phyloP scores from a whole-genome alignment of 1,284 basidiomycete genomes.

The Grifola frondosa region DNA sequence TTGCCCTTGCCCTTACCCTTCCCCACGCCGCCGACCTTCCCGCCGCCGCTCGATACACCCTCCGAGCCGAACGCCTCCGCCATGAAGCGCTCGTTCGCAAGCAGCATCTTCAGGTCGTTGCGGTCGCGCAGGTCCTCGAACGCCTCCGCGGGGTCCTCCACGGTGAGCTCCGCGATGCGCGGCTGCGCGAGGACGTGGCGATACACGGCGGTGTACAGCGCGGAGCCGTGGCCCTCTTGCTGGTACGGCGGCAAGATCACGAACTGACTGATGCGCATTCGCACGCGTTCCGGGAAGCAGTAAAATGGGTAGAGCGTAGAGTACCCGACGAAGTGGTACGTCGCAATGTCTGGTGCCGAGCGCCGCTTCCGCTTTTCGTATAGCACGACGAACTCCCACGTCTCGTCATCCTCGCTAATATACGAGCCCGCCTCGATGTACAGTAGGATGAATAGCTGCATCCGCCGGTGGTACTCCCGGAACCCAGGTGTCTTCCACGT shows the following conservation, averaged over 20 bases:
- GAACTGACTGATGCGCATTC: constrained; percentile 91
- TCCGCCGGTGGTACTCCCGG: constrained; percentile 87
- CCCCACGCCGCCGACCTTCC: constrained; percentile 41
- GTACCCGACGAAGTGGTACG: constrained; percentile 92
- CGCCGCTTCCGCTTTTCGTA: constrained; percentile 81
- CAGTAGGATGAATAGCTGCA: constrained; percentile 92
- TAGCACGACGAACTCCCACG: constrained; percentile 86
- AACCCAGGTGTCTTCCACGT: constrained; percentile 91
- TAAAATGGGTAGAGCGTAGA: constrained; percentile 93
- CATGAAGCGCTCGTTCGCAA: constrained; percentile 64
- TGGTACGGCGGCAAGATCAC: constrained; percentile 92
- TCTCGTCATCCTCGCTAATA: constrained; percentile 86
- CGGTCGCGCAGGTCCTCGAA: constrained; percentile 95
- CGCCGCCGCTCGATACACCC: constrained; percentile 45
- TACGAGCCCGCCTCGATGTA: constrained; percentile 97
- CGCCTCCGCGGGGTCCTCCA: constrained; percentile 96
- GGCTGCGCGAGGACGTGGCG: constrained; percentile 67
- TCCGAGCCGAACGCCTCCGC: constrained; percentile 57
- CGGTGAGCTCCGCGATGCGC: constrained; percentile 85
- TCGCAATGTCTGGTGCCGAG: constrained; percentile 44
- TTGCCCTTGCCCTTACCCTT: constrained; percentile 54
- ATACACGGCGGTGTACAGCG: constrained; percentile 88
- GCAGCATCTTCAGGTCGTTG: constrained; percentile 85
- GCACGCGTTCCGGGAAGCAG: constrained; percentile 85
- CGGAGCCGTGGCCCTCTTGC: constrained; percentile 85